Percentiles rank a stretch among this genome's conserved stretches.
Evolutionary conservation across 306 rosid genomes (phyloP).

Genomic region (Prunus mira): DNA sequence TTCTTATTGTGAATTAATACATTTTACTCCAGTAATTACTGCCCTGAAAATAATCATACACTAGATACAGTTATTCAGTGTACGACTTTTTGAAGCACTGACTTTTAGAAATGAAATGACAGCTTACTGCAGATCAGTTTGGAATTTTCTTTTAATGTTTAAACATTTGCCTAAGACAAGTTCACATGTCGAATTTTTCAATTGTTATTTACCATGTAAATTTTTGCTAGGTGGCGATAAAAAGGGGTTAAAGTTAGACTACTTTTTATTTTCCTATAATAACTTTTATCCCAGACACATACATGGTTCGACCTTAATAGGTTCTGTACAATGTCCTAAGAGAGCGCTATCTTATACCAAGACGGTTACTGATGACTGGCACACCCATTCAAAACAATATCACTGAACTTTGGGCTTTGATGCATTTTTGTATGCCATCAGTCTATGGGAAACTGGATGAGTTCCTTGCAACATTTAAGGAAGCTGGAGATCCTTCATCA

Average conservation of each 20-base stretch:
- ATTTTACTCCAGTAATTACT: background rate
- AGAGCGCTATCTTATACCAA: slow-evolving; percentile 75
- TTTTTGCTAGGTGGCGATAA: background rate
- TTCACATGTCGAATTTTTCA: background rate
- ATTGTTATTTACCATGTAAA: background rate
- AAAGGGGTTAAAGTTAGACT: background rate
- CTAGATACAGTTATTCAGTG: background rate
- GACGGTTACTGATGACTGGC: slow-evolving; percentile 92
- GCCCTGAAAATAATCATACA: background rate
- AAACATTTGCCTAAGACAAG: background rate
- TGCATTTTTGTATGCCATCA: slow-evolving; percentile 91
- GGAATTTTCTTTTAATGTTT: background rate
- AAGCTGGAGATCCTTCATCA: slow-evolving; percentile 57
- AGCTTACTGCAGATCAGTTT: background rate
- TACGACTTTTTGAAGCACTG: background rate
- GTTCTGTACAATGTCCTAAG: slow-evolving; percentile 75
- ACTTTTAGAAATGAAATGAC: background rate
- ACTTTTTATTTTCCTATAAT: background rate
- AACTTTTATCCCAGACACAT: slow-evolving; percentile 9
- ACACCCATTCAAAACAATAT: slow-evolving; percentile 94
- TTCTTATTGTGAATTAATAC: background rate
- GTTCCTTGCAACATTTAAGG: slow-evolving; percentile 78
- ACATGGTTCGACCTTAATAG: slow-evolving; percentile 43
- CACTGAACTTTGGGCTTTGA: slow-evolving; percentile 87
- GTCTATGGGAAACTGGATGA: slow-evolving; percentile 71